Conservation (phyloP, 2,329 filamentous ascomycete genomes). For the Davidsoniella eucalypti region DNA sequence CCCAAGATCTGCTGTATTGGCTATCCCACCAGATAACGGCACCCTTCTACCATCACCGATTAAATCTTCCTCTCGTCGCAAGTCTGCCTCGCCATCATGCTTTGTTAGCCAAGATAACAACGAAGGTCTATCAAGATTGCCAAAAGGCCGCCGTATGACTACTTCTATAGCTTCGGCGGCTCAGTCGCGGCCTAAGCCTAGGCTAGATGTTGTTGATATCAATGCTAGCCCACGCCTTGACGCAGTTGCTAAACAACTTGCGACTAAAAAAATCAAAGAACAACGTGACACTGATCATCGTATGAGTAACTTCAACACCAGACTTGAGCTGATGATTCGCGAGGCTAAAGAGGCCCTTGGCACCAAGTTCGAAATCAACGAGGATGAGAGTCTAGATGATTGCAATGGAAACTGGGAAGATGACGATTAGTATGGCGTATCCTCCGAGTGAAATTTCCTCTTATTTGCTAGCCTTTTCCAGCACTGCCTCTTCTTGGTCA, state of each 20-base stretch:
- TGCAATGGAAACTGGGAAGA: conserved; percentile 13
- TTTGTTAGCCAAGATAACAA: not conserved
- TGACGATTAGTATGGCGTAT: not conserved
- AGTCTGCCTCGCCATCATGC: not conserved
- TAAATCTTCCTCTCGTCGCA: too few relatives aligned
- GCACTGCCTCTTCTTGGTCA: not conserved
- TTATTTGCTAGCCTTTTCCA: not conserved
- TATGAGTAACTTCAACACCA: conserved; percentile 62
- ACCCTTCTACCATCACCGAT: too few relatives aligned
- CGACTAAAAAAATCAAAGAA: conserved; percentile 53
- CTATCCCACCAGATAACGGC: not conserved
- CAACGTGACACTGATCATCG: conserved; percentile 66
- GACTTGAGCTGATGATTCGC: conserved; percentile 71
- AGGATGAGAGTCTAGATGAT: conserved; percentile 25
- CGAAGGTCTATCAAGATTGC: not conserved
- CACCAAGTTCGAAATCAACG: conserved; percentile 49
- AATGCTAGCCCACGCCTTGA: conserved; percentile 35
- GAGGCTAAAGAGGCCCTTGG: conserved; percentile 78
- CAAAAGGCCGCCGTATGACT: not conserved
- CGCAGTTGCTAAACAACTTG: conserved; percentile 55
- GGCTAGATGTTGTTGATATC: conserved; percentile 16
- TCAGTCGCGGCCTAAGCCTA: conserved; percentile 1
- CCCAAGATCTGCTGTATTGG: not conserved
- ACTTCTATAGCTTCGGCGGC: not conserved
- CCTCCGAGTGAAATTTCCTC: not conserved